Evolutionary conservation across 306 rosid species (phyloP), one percentile per base, ranked within the genome.

Genomic region (Canavalia gladiata): DNA sequence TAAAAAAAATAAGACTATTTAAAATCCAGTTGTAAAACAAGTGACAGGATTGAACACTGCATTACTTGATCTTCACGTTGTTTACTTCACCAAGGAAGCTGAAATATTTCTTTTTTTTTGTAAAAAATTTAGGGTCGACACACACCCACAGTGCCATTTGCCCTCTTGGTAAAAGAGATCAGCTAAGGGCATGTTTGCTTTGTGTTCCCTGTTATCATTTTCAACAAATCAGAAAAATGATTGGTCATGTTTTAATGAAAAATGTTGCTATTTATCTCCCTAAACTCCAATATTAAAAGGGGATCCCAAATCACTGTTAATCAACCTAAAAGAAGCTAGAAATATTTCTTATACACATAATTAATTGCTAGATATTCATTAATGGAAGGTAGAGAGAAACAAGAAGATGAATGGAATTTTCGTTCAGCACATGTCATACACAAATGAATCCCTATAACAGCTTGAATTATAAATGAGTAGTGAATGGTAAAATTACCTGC

Each of bases 401-500:
- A 76, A 54, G 68, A 74, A 47, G 2, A 64, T 34, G 64, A 64
- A 18, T 62, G 74, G 64, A 67, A 78, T 33, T 67, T 46, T 41
- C 56, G 35, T 28, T 51, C 76, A 51, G 50, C 60, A 47, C 79
- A 31, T 60, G 42, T 62, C 58, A 58, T 34, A 71, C 72, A 47
- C 77, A 64, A 50, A 59, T 56, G 59, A 54, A 80, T 50, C 71
- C 42, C 68, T 52, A 37, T 37, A 4, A 4, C 2, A 37, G 41
- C 25, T 65, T 45, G 68, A 41, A 63, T 57, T 31, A 39, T 46
- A 56, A 63, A 60, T 25, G 11, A 68, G 35, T 70, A 49, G 59
- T 51, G 37, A 67, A 50, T 34, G 8, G 59, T 71, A 58, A 75
- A 86, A 81, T 86, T 92, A 96, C 99, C 97, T 96, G 98, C 85